Evolutionary conservation across 768 basidiomycete genomes (phyloP).

Genomic region (Pholiota microspora): DNA sequence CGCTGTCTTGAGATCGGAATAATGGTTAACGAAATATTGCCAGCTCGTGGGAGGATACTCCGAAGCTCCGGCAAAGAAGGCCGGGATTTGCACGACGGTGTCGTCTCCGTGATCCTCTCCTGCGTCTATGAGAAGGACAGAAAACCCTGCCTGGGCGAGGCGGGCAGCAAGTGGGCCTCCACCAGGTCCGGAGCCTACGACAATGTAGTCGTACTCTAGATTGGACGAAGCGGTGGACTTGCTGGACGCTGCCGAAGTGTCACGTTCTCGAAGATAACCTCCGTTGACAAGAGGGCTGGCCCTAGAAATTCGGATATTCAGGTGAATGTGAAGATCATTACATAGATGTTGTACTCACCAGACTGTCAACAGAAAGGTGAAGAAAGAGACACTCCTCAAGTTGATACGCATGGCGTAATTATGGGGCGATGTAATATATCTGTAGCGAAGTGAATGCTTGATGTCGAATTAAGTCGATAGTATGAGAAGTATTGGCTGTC

Average conservation of each 20-base stretch:
- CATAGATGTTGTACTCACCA: background rate
- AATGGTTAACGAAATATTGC: slow-evolving; percentile 10
- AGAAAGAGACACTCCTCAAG: background rate
- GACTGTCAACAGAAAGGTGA: background rate
- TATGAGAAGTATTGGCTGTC: no score
- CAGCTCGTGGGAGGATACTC: slow-evolving; percentile 8
- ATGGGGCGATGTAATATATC: no score
- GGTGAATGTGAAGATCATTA: background rate
- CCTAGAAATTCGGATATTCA: background rate
- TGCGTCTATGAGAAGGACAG: slow-evolving; percentile 9
- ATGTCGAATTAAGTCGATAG: no score
- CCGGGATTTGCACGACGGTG: slow-evolving; percentile 2
- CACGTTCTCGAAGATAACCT: background rate
- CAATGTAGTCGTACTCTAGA: slow-evolving; percentile 8
- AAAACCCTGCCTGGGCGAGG: slow-evolving; percentile 7
- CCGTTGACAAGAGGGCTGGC: background rate
- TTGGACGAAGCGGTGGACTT: background rate
- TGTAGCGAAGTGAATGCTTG: no score
- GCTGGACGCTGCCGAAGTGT: background rate
- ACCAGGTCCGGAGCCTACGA: slow-evolving; percentile 8
- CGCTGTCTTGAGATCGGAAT: slow-evolving; percentile 1
- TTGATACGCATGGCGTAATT: background rate
- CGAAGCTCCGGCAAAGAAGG: slow-evolving; percentile 1
- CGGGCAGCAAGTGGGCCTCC: slow-evolving; percentile 10
- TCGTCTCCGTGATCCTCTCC: slow-evolving; percentile 10